A percentile compares a stretch with the other conserved stretches of the same genome.
These are phyloP conservation scores for Calonectria hongkongensis DNA, from an alignment of 2,329 filamentous ascomycete species.

Conservation along the genomic window DNA sequence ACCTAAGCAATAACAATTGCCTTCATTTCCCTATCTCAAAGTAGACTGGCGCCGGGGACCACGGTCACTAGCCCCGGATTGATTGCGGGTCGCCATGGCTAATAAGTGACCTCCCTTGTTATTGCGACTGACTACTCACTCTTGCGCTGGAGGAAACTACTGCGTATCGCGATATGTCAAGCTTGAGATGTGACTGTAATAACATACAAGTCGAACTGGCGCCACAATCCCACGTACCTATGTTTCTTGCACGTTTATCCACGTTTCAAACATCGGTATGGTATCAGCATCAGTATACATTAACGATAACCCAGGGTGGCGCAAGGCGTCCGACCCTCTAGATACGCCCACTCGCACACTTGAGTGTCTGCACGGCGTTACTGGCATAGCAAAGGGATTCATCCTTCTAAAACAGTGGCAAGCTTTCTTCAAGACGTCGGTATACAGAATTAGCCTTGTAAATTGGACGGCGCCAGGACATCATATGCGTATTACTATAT, in stretches of 20 bases:
- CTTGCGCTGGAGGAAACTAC: slow-evolving; percentile 10
- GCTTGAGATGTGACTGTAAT: background rate
- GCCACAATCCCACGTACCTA: background rate
- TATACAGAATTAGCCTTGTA: background rate
- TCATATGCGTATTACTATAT: background rate
- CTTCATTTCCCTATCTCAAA: slow-evolving; percentile 38
- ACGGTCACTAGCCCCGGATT: slow-evolving; percentile 30
- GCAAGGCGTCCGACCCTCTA: background rate
- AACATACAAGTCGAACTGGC: too few species aligned
- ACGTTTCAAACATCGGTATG: too few species aligned
- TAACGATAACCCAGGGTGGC: background rate
- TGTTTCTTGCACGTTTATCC: background rate
- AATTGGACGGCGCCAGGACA: background rate
- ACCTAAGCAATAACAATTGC: slow-evolving; percentile 26
- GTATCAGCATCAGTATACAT: background rate
- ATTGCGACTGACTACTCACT: background rate
- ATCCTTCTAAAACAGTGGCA: background rate
- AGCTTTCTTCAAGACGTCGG: background rate
- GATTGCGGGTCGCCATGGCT: slow-evolving; percentile 31
- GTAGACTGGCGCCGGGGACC: slow-evolving; percentile 32
- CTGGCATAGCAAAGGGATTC: background rate
- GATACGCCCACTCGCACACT: background rate
- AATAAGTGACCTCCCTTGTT: background rate
- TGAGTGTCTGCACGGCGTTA: background rate
- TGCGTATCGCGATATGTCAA: too few species aligned